These are phyloP conservation scores for Metschnikowia aberdeeniae DNA, from an alignment of 805 yeast genomes.

Conservation along the genomic window DNA sequence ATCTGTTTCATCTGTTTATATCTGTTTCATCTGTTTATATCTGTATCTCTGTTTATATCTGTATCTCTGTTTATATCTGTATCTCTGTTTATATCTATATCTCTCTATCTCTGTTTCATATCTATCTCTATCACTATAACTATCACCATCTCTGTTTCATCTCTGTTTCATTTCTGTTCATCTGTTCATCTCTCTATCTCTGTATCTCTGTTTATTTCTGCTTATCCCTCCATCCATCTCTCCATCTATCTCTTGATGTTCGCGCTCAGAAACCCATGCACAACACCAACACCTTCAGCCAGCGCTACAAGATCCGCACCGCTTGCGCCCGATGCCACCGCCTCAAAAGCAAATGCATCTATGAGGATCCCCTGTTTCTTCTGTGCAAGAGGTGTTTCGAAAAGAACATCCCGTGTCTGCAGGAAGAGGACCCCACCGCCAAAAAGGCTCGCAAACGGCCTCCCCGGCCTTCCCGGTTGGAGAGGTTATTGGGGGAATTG, in stretches of 20 bases:
- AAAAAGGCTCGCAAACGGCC: constrained; percentile 19
- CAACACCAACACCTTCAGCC: constrained; percentile 33
- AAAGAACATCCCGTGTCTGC: constrained; percentile 44
- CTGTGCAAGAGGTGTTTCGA: constrained; percentile 46
- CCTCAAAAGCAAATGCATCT: constrained; percentile 49
- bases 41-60: too few relatives aligned
- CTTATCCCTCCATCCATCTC: too few relatives aligned
- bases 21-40: too few relatives aligned
- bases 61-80: too few relatives aligned
- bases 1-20: too few relatives aligned
- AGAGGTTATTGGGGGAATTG: constrained; percentile 8
- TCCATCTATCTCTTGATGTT: background rate
- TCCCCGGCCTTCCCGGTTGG: constrained; percentile 5
- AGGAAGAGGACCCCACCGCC: constrained; percentile 50
- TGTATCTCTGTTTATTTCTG: too few relatives aligned
- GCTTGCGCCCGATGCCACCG: constrained; percentile 58
- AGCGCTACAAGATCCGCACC: constrained; percentile 42
- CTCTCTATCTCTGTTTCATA: too few relatives aligned
- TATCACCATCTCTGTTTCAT: too few relatives aligned
- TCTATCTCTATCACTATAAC: too few relatives aligned
- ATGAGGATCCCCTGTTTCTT: constrained; percentile 41
- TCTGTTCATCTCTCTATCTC: too few relatives aligned
- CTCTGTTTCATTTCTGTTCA: too few relatives aligned
- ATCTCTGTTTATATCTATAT: too few relatives aligned
- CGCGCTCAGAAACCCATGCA: background rate